Conservation (phyloP, 2,329 filamentous ascomycete species). For the Ophiostoma pallidulum region DNA sequence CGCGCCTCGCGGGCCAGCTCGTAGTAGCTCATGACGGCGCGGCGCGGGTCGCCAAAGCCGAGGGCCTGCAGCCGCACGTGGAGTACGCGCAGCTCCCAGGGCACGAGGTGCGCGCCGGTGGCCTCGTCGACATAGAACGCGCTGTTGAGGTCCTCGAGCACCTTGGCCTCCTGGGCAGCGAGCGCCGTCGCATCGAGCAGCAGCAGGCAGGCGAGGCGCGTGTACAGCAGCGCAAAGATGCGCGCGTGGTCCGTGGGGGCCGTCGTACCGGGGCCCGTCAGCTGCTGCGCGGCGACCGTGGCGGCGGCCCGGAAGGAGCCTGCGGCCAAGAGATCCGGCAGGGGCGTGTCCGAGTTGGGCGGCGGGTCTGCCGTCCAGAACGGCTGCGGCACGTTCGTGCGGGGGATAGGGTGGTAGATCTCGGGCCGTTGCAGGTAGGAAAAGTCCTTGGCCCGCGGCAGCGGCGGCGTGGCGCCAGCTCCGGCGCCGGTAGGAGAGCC, state of each 20-base stretch:
- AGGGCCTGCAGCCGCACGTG: conserved; percentile 76
- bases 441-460: conserved; percentile 52
- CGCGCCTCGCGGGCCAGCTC: conserved; percentile 75
- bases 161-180: conserved; percentile 58
- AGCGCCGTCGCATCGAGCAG: conserved; percentile 64
- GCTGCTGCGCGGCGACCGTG: conserved; percentile 52
- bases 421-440: conserved; percentile 69
- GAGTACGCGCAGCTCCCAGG: conserved; percentile 79
- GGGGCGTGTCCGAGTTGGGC: conserved; percentile 52
- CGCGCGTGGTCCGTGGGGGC: conserved; percentile 48
- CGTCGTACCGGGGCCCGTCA: conserved; percentile 39
- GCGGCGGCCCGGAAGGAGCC: conserved; percentile 79
- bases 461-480: background rate
- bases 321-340: conserved; percentile 56
- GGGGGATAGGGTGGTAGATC: conserved; percentile 73
- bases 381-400: conserved; percentile 47
- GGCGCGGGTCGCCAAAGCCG: conserved; percentile 72
- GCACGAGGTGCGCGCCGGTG: conserved; percentile 56
- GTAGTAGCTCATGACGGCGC: conserved; percentile 84
- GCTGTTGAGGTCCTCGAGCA: conserved; percentile 52
- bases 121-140: conserved; percentile 47
- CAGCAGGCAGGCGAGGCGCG: conserved; percentile 70
- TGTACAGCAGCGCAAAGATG: conserved; percentile 73
- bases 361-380: conserved; percentile 62
- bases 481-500: background rate